Evolutionary conservation across 2,329 filamentous ascomycete genomes (phyloP).

Genomic region (Monilinia fructicola): DNA sequence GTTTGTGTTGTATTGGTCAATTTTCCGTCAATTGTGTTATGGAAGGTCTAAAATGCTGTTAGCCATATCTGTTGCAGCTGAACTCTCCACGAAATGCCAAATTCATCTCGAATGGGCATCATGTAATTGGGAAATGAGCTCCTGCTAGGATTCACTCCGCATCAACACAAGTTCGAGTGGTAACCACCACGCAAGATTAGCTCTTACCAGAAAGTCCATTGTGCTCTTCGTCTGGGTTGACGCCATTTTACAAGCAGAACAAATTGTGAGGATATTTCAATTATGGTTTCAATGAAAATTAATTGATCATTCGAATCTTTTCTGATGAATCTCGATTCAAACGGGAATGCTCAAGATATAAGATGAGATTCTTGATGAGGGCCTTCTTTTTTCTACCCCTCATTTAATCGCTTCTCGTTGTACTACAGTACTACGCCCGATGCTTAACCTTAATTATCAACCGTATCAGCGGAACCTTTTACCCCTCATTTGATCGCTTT

Average conservation of each 20-base stretch:
- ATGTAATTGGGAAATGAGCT: background rate
- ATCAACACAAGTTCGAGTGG: background rate
- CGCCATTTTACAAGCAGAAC: background rate
- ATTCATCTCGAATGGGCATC: background rate
- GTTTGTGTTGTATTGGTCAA: slow-evolving; percentile 10
- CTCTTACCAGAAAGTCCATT: slow-evolving; percentile 3
- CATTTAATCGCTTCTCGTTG: background rate
- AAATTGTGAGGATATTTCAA: too few relatives aligned
- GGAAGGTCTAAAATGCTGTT: slow-evolving; percentile 6
- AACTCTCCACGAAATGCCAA: background rate
- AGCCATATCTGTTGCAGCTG: background rate
- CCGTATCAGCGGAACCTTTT: too few relatives aligned
- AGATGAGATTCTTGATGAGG: background rate
- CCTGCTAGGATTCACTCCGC: background rate
- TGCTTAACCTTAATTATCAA: background rate
- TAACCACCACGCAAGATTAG: background rate
- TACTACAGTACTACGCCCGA: background rate
- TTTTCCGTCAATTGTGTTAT: slow-evolving; percentile 20
- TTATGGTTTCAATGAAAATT: background rate
- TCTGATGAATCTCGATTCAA: background rate
- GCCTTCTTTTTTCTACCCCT: background rate
- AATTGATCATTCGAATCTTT: background rate
- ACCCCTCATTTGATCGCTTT: too few relatives aligned
- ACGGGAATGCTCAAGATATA: background rate
- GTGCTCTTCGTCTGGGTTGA: background rate